These are phyloP conservation scores for Geranomyces variabilis DNA, from an alignment of 192 early-diverging fungal genomes.

Conservation along the genomic window DNA sequence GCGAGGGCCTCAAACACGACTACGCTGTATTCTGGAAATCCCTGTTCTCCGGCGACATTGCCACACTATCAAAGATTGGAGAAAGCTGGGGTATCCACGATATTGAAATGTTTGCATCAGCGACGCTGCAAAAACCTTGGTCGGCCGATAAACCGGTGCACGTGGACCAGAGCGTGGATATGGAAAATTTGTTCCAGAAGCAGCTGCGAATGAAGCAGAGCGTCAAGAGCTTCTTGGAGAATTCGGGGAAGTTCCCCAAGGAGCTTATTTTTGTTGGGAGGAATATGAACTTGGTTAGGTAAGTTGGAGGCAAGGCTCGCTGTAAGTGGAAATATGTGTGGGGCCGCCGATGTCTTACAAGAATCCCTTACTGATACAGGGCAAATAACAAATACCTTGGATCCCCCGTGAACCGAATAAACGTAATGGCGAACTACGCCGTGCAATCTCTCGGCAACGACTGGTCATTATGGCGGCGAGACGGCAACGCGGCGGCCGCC, in stretches of 20 bases:
- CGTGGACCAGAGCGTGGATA: slow-evolving; percentile 34
- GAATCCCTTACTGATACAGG: slow-evolving; percentile 16
- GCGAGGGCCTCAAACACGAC: slow-evolving; percentile 67
- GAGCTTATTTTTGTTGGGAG: slow-evolving; percentile 89
- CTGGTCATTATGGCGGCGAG: slow-evolving; percentile 39
- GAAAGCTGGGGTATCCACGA: slow-evolving; percentile 67
- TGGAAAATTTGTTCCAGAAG: slow-evolving; percentile 66
- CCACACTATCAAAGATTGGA: slow-evolving; percentile 66
- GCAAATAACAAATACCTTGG: slow-evolving; percentile 86
- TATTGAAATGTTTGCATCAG: slow-evolving; percentile 65
- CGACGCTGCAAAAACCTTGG: slow-evolving; percentile 71
- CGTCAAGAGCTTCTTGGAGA: slow-evolving; percentile 69
- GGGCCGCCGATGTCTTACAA: neutral
- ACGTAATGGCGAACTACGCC: slow-evolving; percentile 82
- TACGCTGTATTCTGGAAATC: slow-evolving; percentile 88
- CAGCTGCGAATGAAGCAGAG: slow-evolving; percentile 78
- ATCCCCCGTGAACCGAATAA: slow-evolving; percentile 86
- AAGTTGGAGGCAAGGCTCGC: neutral
- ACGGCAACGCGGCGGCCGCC: neutral
- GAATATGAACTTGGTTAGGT: slow-evolving; percentile 80
- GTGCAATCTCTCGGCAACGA: slow-evolving; percentile 53
- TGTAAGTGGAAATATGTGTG: too few species aligned
- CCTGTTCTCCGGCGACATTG: slow-evolving; percentile 73
- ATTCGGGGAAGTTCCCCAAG: slow-evolving; percentile 74
- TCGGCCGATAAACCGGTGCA: slow-evolving; percentile 50